phyloP scores from a whole-genome alignment of 441 rosid genomes.

The Gossypium lobatum region DNA sequence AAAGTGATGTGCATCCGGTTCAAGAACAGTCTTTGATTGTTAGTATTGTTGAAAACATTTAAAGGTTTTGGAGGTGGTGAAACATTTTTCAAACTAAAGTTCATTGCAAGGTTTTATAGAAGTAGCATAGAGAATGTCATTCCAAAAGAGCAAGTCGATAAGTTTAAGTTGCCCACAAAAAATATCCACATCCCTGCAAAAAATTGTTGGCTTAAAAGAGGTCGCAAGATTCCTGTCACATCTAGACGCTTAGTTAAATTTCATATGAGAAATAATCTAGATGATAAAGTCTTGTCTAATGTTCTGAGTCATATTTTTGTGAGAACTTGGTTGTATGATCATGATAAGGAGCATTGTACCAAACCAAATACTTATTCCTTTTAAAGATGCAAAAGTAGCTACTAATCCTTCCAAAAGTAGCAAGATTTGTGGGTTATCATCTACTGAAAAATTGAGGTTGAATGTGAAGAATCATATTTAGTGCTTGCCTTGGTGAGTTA shows the following conservation, averaged over 20 bases:
- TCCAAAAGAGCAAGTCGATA: not conserved
- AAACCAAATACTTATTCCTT: no score
- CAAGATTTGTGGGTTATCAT: no score
- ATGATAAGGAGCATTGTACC: no score
- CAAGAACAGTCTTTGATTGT: not conserved
- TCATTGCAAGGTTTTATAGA: not conserved
- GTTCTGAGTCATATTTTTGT: no score
- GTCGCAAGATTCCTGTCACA: not conserved
- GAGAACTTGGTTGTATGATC: no score
- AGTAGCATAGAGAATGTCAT: not conserved
- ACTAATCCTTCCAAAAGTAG: no score
- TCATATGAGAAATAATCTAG: not conserved
- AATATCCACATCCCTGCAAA: not conserved
- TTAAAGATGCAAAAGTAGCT: no score
- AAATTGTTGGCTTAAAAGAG: not conserved
- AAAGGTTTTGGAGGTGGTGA: not conserved
- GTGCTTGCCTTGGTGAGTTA: no score
- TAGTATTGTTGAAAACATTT: not conserved
- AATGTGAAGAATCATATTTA: no score
- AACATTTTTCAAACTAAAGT: not conserved
- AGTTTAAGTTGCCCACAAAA: not conserved
- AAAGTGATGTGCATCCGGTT: not conserved
- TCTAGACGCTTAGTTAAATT: not conserved
- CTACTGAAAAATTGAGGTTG: no score
- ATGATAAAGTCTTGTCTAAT: not conserved